Conservation (phyloP, 225 moss, liverwort and hornwort species). For the Asterella californica region DNA sequence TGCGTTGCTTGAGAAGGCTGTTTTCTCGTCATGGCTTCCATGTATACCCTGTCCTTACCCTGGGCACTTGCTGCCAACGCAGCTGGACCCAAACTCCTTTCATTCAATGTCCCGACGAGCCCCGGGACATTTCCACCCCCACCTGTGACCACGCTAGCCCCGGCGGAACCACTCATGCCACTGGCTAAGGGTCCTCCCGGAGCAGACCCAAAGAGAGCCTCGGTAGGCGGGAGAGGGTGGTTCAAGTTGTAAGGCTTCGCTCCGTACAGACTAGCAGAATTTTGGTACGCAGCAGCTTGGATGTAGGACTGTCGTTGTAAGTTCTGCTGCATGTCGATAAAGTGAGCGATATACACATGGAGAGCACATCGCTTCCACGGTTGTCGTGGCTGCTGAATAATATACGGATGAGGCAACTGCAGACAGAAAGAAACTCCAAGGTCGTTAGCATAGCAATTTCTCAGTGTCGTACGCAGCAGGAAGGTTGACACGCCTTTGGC, state of each 20-base stretch:
- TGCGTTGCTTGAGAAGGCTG: constrained; percentile 53
- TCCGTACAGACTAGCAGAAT: constrained; percentile 44
- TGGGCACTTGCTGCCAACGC: constrained; percentile 38
- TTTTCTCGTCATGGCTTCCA: constrained; percentile 54
- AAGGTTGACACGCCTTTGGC: too few relatives aligned
- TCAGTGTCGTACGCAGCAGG: too few relatives aligned
- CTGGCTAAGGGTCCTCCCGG: constrained; percentile 27
- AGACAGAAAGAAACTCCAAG: background rate
- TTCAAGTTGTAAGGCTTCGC: constrained; percentile 79
- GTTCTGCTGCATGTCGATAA: constrained; percentile 81
- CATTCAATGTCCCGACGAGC: constrained; percentile 37
- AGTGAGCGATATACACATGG: constrained; percentile 88
- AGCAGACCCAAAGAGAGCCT: constrained; percentile 48
- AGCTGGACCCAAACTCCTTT: constrained; percentile 27
- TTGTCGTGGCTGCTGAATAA: constrained; percentile 40
- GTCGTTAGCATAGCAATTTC: too few relatives aligned
- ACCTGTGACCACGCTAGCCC: constrained; percentile 29
- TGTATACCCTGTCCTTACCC: constrained; percentile 60
- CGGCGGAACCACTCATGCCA: constrained; percentile 23
- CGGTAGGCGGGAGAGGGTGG: constrained; percentile 52
- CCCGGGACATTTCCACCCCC: constrained; percentile 44
- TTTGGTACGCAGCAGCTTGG: constrained; percentile 41
- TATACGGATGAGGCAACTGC: constrained; percentile 38
- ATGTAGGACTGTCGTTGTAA: constrained; percentile 56
- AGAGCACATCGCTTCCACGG: constrained; percentile 78